Evolutionary conservation across 805 yeast genomes (phyloP).

Genomic region (Lachancea dasiensis): DNA sequence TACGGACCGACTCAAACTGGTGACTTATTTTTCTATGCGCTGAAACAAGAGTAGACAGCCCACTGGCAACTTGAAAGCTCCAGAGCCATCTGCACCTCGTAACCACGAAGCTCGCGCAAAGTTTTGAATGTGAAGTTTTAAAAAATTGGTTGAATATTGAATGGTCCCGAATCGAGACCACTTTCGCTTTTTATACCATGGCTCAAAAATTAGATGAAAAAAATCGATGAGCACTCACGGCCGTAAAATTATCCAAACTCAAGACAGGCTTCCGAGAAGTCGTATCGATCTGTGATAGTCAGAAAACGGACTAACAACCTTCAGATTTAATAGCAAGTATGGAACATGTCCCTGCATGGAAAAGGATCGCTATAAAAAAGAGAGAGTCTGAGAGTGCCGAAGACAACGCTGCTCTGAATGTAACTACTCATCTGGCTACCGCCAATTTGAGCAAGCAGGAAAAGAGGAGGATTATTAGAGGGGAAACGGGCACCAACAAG

Average conservation of each 20-base stretch:
- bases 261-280: neutral
- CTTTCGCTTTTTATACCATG: constrained; percentile 1
- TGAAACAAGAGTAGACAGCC: constrained; percentile 3
- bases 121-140: constrained; percentile 5
- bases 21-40: constrained; percentile 16
- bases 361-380: constrained; percentile 24
- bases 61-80: constrained; percentile 1
- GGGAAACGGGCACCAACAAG: constrained; percentile 14
- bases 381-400: constrained; percentile 5
- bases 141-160: neutral
- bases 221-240: constrained; percentile 2
- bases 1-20: constrained; percentile 18
- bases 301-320: too few relatives aligned
- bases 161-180: neutral
- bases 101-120: constrained; percentile 4
- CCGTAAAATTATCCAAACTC: constrained; percentile 1
- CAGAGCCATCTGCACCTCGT: constrained; percentile 1
- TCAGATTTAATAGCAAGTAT: neutral
- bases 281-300: too few relatives aligned
- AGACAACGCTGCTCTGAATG: constrained; percentile 31
- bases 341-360: constrained; percentile 34
- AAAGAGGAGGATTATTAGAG: constrained; percentile 28
- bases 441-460: constrained; percentile 29
- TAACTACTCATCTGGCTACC: constrained; percentile 33
- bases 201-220: neutral